phyloP scores from a whole-genome alignment of 371 early-diverging fungal genomes.

The Lichtheimia ramosa region DNA sequence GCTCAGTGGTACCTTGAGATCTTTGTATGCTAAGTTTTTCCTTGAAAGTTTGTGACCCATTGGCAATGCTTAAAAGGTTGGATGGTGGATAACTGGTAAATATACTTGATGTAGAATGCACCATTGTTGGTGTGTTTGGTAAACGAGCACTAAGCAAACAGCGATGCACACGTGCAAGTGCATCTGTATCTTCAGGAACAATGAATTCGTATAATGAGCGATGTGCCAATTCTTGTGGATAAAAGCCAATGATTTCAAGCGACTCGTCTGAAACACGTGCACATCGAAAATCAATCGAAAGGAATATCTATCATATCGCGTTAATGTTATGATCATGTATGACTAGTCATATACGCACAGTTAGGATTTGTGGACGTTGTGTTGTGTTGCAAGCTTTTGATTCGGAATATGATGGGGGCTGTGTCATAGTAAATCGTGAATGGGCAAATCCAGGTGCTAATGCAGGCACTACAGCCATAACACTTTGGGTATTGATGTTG shows the following conservation, averaged over 20 bases:
- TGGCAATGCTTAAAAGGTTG: slow-evolving; percentile 11
- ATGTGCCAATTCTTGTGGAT: slow-evolving; percentile 60
- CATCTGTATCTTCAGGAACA: slow-evolving; percentile 39
- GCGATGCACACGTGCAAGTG: slow-evolving; percentile 38
- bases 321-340: not conserved
- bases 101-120: not conserved
- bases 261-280: slow-evolving; percentile 60
- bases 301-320: slow-evolving; percentile 19
- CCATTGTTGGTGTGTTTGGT: not conserved
- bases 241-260: slow-evolving; percentile 53
- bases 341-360: not conserved
- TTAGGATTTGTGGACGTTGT: not conserved
- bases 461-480: slow-evolving; percentile 1
- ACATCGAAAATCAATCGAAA: slow-evolving; percentile 58
- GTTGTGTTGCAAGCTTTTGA: too few relatives aligned
- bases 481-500: not conserved
- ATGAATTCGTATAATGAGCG: slow-evolving; percentile 58
- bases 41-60: slow-evolving; percentile 18
- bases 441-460: slow-evolving; percentile 7
- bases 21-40: slow-evolving; percentile 7
- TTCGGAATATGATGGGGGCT: slow-evolving; percentile 3
- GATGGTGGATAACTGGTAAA: slow-evolving; percentile 6
- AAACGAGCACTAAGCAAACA: slow-evolving; percentile 22
- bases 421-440: slow-evolving; percentile 17
- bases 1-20: slow-evolving; percentile 3